These are phyloP conservation scores for Curvularia verruculosa DNA, from an alignment of 2,329 filamentous ascomycete species.

Conservation along the genomic window DNA sequence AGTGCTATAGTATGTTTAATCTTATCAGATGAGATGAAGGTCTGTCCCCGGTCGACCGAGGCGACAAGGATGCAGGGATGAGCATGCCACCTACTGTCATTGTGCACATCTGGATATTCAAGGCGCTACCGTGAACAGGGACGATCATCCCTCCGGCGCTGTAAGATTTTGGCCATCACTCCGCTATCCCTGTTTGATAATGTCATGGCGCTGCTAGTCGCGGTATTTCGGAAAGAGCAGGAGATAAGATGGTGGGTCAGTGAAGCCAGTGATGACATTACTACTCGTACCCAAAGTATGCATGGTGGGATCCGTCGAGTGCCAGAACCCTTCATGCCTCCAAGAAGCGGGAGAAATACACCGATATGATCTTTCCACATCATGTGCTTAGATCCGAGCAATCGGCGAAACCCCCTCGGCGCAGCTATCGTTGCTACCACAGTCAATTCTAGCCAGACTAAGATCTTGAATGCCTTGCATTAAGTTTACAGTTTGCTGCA, in stretches of 20 bases:
- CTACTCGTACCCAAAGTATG: not conserved
- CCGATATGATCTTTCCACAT: conserved; percentile 2
- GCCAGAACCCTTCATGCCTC: conserved; percentile 12
- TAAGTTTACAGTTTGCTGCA: conserved; percentile 15
- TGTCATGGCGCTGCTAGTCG: conserved; percentile 22
- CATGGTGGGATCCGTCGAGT: conserved; percentile 6
- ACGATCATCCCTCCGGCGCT: conserved; percentile 19
- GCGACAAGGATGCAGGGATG: conserved; percentile 14
- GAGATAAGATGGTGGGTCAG: conserved; percentile 12
- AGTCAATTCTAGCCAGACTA: conserved; percentile 19
- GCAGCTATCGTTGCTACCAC: conserved; percentile 8
- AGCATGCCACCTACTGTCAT: conserved; percentile 22
- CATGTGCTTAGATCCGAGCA: conserved; percentile 42
- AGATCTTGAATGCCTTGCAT: conserved; percentile 12
- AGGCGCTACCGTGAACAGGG: conserved; percentile 16
- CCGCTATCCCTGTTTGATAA: conserved; percentile 5
- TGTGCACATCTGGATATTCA: conserved; percentile 6
- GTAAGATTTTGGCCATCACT: conserved; percentile 18
- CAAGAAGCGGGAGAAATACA: conserved; percentile 10
- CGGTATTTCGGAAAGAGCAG: conserved; percentile 23
- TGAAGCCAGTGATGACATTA: conserved; percentile 17
- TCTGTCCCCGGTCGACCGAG: conserved; percentile 9
- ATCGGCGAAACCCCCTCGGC: conserved; percentile 35
- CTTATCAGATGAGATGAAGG: conserved; percentile 40
- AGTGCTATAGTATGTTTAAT: conserved; percentile 13